Conservation (phyloP, 2,329 filamentous ascomycete genomes). For the Aquanectria penicillioides region DNA sequence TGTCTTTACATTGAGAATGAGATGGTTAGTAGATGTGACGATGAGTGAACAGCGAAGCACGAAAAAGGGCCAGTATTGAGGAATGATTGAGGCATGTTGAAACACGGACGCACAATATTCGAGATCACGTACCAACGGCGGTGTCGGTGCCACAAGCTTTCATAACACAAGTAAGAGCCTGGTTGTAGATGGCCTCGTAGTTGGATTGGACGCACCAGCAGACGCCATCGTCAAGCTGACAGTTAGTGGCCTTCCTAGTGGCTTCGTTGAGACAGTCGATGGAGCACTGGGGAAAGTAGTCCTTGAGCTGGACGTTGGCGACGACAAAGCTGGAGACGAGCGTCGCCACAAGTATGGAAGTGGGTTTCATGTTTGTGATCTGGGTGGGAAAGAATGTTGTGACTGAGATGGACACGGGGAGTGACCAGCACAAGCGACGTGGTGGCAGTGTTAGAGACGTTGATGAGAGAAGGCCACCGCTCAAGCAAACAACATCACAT, state of each 20-base stretch:
- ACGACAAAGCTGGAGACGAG: slow-evolving; percentile 32
- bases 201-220: slow-evolving; percentile 42
- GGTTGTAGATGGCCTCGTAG: slow-evolving; percentile 41
- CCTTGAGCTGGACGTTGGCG: slow-evolving; percentile 27
- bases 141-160: slow-evolving; percentile 19
- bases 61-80: too few relatives aligned
- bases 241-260: slow-evolving; percentile 35
- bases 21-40: not conserved
- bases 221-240: slow-evolving; percentile 35
- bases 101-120: too few relatives aligned
- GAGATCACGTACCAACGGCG: slow-evolving; percentile 4
- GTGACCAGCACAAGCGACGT: too few relatives aligned
- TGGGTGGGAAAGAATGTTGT: not conserved
- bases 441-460: too few relatives aligned
- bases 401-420: too few relatives aligned
- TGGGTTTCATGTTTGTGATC: slow-evolving; percentile 30
- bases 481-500: too few relatives aligned
- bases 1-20: not conserved
- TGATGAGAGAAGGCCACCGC: too few relatives aligned
- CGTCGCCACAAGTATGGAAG: slow-evolving; percentile 32
- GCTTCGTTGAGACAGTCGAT: slow-evolving; percentile 42
- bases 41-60: too few relatives aligned
- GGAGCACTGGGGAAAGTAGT: slow-evolving; percentile 43
- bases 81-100: too few relatives aligned
- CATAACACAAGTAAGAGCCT: slow-evolving; percentile 42